Evolutionary conservation across 2,329 filamentous ascomycete genomes (phyloP).

Genomic region (Scorias spongiosa): DNA sequence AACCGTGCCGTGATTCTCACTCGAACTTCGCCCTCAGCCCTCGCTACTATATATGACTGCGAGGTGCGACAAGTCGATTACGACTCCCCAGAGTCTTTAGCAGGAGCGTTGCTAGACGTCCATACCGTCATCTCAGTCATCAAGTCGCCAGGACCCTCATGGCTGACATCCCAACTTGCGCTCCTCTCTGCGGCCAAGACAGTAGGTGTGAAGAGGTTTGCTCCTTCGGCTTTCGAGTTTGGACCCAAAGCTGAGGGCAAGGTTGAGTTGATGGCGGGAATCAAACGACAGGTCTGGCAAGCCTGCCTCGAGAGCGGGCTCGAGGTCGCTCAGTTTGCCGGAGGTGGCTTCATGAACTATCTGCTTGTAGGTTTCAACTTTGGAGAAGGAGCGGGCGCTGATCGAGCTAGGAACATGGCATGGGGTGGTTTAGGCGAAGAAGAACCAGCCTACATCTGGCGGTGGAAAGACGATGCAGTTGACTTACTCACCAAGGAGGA

Average conservation of each 20-base stretch:
- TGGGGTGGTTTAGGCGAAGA: conserved; percentile 27
- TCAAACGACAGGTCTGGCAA: conserved; percentile 14
- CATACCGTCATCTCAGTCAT: conserved; percentile 19
- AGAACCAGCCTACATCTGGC: conserved; percentile 28
- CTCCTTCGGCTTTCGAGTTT: conserved; percentile 41
- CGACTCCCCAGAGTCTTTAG: conserved; percentile 9
- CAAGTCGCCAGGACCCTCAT: conserved; percentile 3
- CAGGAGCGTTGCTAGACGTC: conserved; percentile 10
- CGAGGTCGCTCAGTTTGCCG: conserved; percentile 14
- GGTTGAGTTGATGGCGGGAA: conserved; percentile 11
- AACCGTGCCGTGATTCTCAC: background rate
- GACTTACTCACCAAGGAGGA: background rate
- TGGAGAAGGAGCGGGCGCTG: conserved; percentile 8
- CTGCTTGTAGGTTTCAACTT: conserved; percentile 14
- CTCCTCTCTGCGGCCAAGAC: conserved; percentile 43
- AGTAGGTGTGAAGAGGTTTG: conserved; percentile 44
- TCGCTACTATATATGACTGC: background rate
- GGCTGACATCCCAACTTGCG: conserved; percentile 26
- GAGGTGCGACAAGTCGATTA: conserved; percentile 15
- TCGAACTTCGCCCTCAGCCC: background rate
- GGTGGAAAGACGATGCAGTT: conserved; percentile 33
- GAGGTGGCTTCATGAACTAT: conserved; percentile 16
- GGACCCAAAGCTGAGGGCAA: conserved; percentile 8
- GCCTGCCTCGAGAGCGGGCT: conserved; percentile 8
- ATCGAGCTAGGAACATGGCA: conserved; percentile 15